These are phyloP conservation scores for Leptographium flavum DNA, from an alignment of 2,329 filamentous ascomycete species.

Conservation along the genomic window DNA sequence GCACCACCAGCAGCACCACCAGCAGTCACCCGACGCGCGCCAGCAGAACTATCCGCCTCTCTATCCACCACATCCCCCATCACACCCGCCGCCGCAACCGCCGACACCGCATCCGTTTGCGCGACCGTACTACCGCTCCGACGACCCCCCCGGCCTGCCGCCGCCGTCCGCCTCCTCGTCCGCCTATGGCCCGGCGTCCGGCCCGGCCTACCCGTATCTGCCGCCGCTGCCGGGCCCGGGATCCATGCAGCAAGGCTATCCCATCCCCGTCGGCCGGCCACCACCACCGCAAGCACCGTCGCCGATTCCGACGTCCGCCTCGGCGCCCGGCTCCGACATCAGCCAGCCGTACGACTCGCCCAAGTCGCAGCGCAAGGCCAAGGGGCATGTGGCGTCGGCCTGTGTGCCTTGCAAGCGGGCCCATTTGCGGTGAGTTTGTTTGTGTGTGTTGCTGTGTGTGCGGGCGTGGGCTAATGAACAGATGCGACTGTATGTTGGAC, in stretches of 20 bases:
- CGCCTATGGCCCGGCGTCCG: slow-evolving; percentile 13
- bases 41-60: neutral
- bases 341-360: slow-evolving; percentile 36
- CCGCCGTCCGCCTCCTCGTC: slow-evolving; percentile 8
- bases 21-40: neutral
- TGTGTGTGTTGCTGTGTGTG: neutral
- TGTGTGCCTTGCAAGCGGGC: slow-evolving; percentile 78
- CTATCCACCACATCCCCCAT: neutral
- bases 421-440: slow-evolving; percentile 47
- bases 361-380: slow-evolving; percentile 52
- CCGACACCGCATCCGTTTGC: neutral
- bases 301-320: slow-evolving; percentile 14
- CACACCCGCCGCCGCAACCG: neutral
- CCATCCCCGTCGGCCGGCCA: slow-evolving; percentile 9
- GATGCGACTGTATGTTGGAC: slow-evolving; percentile 56
- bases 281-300: slow-evolving; percentile 26
- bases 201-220: slow-evolving; percentile 18
- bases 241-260: slow-evolving; percentile 9
- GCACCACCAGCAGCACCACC: neutral
- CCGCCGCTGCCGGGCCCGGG: slow-evolving; percentile 11
- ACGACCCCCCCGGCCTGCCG: slow-evolving; percentile 17
- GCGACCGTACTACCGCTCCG: slow-evolving; percentile 23
- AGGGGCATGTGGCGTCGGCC: slow-evolving; percentile 71
- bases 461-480: slow-evolving; percentile 15
- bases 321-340: neutral